A percentile compares a stretch with the other conserved stretches of the same genome.
Evolutionary conservation across 169 alveolate genomes (phyloP).

Genomic region (Pseudocohnilembus persalinus): DNA sequence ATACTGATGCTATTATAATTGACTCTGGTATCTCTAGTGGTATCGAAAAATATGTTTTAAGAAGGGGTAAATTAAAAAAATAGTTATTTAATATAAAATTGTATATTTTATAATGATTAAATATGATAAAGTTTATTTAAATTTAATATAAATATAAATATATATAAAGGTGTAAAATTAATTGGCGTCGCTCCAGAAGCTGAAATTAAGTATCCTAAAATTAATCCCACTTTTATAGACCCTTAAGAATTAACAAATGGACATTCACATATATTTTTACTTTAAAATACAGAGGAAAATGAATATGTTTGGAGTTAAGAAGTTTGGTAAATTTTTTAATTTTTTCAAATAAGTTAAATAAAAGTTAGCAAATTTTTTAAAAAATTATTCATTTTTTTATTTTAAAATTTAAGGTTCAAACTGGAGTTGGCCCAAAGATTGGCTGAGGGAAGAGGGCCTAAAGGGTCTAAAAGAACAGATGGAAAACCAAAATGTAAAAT

Average conservation of each 20-base stretch:
- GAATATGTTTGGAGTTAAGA: neutral
- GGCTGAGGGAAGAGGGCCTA: constrained; percentile 44
- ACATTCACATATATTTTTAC: constrained; percentile 78
- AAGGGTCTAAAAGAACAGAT: constrained; percentile 18
- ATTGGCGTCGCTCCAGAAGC: constrained; percentile 84
- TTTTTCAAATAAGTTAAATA: too few relatives aligned
- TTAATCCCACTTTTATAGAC: constrained; percentile 62
- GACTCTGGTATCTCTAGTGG: constrained; percentile 82
- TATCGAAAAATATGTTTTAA: constrained; percentile 75
- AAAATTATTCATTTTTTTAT: too few relatives aligned
- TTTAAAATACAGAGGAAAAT: constrained; percentile 1
- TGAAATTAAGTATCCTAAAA: constrained; percentile 76
- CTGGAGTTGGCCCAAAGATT: constrained; percentile 66
- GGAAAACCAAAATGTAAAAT: neutral
- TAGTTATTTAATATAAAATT: neutral
- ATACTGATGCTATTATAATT: constrained; percentile 73
- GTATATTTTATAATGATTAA: neutral
- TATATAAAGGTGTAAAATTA: constrained; percentile 57
- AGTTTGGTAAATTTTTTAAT: neutral
- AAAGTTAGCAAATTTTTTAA: too few relatives aligned
- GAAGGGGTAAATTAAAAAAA: constrained; percentile 60
- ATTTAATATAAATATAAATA: neutral
- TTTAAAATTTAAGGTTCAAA: constrained; percentile 45
- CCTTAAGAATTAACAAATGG: constrained; percentile 80
- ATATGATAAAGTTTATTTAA: neutral